phyloP scores from a whole-genome alignment of 352 stramenopile species.

The Elongisporangium prolatum region DNA sequence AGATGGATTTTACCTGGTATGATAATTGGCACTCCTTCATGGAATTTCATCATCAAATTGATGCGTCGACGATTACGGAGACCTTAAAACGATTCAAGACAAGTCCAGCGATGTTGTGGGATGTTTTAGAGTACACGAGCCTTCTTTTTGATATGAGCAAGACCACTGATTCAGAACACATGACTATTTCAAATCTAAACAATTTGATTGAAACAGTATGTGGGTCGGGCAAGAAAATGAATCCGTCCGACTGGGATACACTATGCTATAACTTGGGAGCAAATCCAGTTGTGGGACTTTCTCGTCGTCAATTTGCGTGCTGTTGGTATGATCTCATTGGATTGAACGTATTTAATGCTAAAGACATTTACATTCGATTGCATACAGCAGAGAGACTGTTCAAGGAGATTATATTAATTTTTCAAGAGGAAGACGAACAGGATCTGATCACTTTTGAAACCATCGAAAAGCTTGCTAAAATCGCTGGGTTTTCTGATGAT shows the following conservation, averaged over 20 bases:
- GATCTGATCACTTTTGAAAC: conserved; percentile 31
- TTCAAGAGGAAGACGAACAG: conserved; percentile 26
- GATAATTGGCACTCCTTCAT: conserved; percentile 58
- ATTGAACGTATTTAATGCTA: conserved; percentile 26
- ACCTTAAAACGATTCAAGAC: conserved; percentile 49
- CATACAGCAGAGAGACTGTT: conserved; percentile 46
- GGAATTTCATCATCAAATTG: conserved; percentile 39
- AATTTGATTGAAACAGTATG: conserved; percentile 31
- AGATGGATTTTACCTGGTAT: conserved; percentile 40
- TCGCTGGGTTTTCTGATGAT: conserved; percentile 21
- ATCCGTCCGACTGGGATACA: conserved; percentile 19
- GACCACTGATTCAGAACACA: conserved; percentile 10
- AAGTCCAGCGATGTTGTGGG: conserved; percentile 33
- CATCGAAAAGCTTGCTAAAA: conserved; percentile 24
- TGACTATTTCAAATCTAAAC: conserved; percentile 31
- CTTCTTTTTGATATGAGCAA: conserved; percentile 47
- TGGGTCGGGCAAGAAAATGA: conserved; percentile 25
- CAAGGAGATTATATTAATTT: conserved; percentile 31
- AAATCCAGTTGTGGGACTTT: conserved; percentile 26
- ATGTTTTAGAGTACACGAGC: conserved; percentile 54
- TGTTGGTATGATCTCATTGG: conserved; percentile 45
- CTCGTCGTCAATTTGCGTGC: conserved; percentile 46
- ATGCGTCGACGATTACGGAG: conserved; percentile 30
- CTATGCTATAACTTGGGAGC: conserved; percentile 35
- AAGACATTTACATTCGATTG: conserved; percentile 42